Evolutionary conservation across 2,329 filamentous ascomycete genomes (phyloP), one percentile per base, ranked within the genome.

Genomic region (Talaromyces sp.): DNA sequence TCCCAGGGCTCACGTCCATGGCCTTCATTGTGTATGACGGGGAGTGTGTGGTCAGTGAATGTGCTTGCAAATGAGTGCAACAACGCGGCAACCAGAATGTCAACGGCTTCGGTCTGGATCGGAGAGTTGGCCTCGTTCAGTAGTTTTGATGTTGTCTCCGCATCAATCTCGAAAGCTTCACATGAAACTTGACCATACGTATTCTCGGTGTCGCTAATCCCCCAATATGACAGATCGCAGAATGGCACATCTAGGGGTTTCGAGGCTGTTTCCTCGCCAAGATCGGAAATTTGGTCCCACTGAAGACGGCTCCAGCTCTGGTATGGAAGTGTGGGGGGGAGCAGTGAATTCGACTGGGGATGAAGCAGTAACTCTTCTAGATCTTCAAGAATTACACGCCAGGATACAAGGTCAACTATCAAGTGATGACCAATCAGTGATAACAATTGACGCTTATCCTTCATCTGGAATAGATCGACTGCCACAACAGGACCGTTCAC

Each of bases 1-100:
- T 82, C 76, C 75, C 81, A 83, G 0, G 77, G 72, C 68, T 83
- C 81, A 45, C 82, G 73, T 8, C 82, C 82, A 56, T 83, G 82
- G 0, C 81, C 80, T 70, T 83, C 82, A 31, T 82, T 83, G 67
- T 79, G 80, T 50, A 83, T 78, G 0, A 78, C 75, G 3, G 81
- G 77, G 1, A 77, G 67, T 1, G 72, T 37, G 22, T 81, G 73
- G 54, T 81, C 78, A 0, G 70, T 68, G 65, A 84, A 84, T 0
- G 76, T 74, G 19, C 74, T 73, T 3, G 74, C 76, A 69, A 83
- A 83, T 0, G 82, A 79, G 60, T 82, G 65, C 66, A 81, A 56
- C 75, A 77, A 65, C 31, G 78, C 67, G 72, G 78, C 66, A 3
- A 78, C 69, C 39, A 79, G 70, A 8, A 79, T 60, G 45, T 79